Conservation (phyloP, 1,284 basidiomycete genomes). For the Kalmanozyma brasiliensis region DNA sequence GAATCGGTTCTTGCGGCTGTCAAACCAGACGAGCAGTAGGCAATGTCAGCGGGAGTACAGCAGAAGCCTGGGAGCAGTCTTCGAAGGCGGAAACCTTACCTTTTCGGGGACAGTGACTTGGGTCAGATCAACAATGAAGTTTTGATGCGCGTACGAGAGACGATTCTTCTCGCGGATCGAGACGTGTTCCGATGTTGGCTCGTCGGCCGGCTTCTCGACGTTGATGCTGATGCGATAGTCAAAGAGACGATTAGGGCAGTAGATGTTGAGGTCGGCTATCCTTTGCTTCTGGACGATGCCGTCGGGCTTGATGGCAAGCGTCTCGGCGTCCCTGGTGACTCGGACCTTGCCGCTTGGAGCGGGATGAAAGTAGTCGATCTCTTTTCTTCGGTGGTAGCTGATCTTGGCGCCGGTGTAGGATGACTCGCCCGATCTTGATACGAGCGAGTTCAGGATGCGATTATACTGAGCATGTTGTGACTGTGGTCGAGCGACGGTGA, state of each 20-base stretch:
- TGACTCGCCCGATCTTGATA: conserved; percentile 69
- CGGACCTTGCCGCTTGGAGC: conserved; percentile 74
- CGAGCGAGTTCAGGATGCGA: conserved; percentile 77
- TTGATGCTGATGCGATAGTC: conserved; percentile 94
- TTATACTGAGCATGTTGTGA: conserved; percentile 88
- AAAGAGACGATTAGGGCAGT: conserved; percentile 80
- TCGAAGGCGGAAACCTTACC: conserved; percentile 13
- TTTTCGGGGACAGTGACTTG: conserved; percentile 75
- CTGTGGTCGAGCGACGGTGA: conserved; percentile 69
- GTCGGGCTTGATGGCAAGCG: conserved; percentile 71
- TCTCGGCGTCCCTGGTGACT: conserved; percentile 84
- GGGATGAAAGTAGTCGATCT: conserved; percentile 83
- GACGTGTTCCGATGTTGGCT: conserved; percentile 62
- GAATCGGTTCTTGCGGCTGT: conserved; percentile 62
- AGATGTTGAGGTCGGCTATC: conserved; percentile 87
- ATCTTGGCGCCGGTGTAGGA: conserved; percentile 73
- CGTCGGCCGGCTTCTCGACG: conserved; percentile 74
- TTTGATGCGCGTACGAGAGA: conserved; percentile 90
- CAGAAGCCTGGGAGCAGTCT: no score
- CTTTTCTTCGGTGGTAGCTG: conserved; percentile 80
- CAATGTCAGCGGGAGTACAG: neutral
- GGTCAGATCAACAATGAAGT: conserved; percentile 91
- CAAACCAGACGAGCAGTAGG: conserved; percentile 2
- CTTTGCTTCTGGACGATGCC: conserved; percentile 78
- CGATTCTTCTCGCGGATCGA: conserved; percentile 83